Conservation (phyloP, 169 alveolate genomes). For the Eimeria acervulina region DNA sequence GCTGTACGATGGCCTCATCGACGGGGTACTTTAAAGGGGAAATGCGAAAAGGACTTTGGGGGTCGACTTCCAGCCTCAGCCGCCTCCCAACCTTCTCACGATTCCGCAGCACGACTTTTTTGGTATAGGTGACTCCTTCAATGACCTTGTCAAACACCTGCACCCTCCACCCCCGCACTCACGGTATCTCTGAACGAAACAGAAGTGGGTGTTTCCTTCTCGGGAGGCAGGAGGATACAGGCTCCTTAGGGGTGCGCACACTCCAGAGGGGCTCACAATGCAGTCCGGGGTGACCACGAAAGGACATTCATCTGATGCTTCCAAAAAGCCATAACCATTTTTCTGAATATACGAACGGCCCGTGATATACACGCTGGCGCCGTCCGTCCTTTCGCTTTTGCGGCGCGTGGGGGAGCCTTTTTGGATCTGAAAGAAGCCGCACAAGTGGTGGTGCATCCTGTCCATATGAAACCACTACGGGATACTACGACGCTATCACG, state of each 20-base stretch:
- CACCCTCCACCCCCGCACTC: not conserved
- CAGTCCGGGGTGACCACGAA: conserved; percentile 59
- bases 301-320: not conserved
- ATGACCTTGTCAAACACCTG: conserved; percentile 70
- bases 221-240: not conserved
- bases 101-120: conserved; percentile 22
- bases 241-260: not conserved
- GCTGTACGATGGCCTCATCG: not conserved
- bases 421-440: conserved; percentile 21
- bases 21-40: conserved; percentile 41
- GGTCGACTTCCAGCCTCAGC: conserved; percentile 40
- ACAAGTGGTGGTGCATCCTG: not conserved
- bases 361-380: not conserved
- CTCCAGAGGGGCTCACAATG: conserved; percentile 38
- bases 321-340: not conserved
- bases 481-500: too few species aligned
- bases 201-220: not conserved
- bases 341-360: conserved; percentile 4
- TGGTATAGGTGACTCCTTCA: conserved; percentile 49
- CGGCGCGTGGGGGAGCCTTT: not conserved
- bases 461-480: not conserved
- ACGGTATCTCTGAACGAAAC: not conserved
- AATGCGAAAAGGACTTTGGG: conserved; percentile 50
- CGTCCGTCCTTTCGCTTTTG: not conserved
- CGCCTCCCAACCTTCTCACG: conserved; percentile 69